Evolutionary conservation across 2,329 filamentous ascomycete genomes (phyloP).

Genomic region (Fusarium metavorans): DNA sequence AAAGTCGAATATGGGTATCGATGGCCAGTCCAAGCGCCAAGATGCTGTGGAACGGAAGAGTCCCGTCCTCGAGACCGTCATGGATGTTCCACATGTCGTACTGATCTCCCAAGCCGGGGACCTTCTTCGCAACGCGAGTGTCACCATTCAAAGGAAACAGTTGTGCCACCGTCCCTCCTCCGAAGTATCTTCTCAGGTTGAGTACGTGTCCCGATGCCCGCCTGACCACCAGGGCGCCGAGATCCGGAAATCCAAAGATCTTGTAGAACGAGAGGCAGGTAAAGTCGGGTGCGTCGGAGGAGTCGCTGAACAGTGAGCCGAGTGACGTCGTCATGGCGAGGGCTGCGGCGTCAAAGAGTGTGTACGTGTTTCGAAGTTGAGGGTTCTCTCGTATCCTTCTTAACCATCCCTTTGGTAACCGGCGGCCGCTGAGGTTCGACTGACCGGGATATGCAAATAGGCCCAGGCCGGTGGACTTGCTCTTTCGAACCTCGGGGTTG

Average conservation of each 20-base stretch:
- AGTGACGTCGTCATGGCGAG: slow-evolving; percentile 72
- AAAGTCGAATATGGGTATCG: slow-evolving; percentile 66
- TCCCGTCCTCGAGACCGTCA: slow-evolving; percentile 75
- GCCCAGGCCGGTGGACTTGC: slow-evolving; percentile 43
- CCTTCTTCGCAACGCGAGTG: slow-evolving; percentile 51
- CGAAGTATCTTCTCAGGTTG: slow-evolving; percentile 71
- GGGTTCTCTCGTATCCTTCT: slow-evolving; percentile 48
- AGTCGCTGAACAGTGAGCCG: slow-evolving; percentile 62
- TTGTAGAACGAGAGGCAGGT: slow-evolving; percentile 73
- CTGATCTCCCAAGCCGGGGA: slow-evolving; percentile 52
- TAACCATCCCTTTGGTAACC: slow-evolving; percentile 70
- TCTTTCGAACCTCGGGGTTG: slow-evolving; percentile 32
- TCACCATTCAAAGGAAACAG: slow-evolving; percentile 48
- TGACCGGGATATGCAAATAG: slow-evolving; percentile 76
- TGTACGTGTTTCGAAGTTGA: slow-evolving; percentile 54
- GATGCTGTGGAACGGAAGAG: slow-evolving; percentile 73
- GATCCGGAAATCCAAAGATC: slow-evolving; percentile 75
- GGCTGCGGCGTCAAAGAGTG: slow-evolving; percentile 72
- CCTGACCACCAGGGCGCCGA: slow-evolving; percentile 70
- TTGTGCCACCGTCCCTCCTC: slow-evolving; percentile 75
- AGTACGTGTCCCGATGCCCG: slow-evolving; percentile 67
- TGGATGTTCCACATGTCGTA: slow-evolving; percentile 60
- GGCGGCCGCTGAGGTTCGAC: slow-evolving; percentile 76
- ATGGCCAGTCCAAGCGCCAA: slow-evolving; percentile 72
- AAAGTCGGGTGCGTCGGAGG: slow-evolving; percentile 68